Evolutionary conservation across 306 rosid species (phyloP).

Genomic region (Prosopis cineraria): DNA sequence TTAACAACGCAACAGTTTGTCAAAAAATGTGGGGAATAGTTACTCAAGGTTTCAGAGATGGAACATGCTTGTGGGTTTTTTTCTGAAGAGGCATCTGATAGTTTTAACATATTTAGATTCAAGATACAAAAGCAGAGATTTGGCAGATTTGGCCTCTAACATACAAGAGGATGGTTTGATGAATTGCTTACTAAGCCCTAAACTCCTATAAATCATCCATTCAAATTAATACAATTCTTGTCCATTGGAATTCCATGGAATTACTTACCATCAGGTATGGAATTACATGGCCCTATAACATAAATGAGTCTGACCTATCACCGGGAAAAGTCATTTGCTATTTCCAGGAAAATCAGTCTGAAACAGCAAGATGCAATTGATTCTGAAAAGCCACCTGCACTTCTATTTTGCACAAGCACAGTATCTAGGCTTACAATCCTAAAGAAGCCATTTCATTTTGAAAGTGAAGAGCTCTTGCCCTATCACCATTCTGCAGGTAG

Average conservation of each 20-base stretch:
- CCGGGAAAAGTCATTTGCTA: no score
- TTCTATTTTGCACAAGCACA: slow-evolving; percentile 5
- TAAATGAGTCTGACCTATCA: no score
- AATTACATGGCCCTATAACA: no score
- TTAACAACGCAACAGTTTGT: neutral
- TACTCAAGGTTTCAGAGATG: neutral
- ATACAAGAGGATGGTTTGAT: neutral
- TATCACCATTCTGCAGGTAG: slow-evolving; percentile 47
- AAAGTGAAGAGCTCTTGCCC: slow-evolving; percentile 43
- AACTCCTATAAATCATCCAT: neutral
- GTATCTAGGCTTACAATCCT: slow-evolving; percentile 30
- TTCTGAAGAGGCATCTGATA: neutral
- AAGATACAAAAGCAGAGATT: neutral
- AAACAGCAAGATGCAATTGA: neutral
- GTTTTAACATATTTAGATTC: neutral
- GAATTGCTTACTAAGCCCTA: neutral
- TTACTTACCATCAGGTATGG: no score
- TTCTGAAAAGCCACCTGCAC: slow-evolving; percentile 24
- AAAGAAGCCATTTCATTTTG: slow-evolving; percentile 48
- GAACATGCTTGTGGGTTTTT: neutral
- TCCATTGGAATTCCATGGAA: no score
- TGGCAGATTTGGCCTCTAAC: neutral
- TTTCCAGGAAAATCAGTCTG: no score
- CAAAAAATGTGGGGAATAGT: neutral
- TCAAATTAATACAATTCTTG: neutral